phyloP scores from a whole-genome alignment of 192 early-diverging fungal genomes.

The Coemansia furcata region DNA sequence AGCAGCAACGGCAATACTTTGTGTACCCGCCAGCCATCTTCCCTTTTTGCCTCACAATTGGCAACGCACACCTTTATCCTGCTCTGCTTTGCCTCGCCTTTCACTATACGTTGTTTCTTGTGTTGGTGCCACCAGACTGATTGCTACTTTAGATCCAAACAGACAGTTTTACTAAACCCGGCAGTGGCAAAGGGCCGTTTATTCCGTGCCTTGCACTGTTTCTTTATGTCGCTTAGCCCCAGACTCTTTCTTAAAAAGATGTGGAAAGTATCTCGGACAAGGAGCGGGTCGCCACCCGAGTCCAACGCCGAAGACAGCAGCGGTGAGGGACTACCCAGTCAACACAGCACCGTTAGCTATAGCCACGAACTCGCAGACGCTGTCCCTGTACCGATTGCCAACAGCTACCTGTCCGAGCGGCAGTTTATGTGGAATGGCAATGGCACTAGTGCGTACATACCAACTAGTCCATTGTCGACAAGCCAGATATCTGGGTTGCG shows the following conservation, averaged over 20 bases:
- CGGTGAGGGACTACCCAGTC: neutral
- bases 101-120: slow-evolving; percentile 2
- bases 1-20: neutral
- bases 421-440: slow-evolving; percentile 18
- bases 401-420: slow-evolving; percentile 6
- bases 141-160: slow-evolving; percentile 3
- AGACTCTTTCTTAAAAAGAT: slow-evolving; percentile 42
- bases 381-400: neutral
- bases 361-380: neutral
- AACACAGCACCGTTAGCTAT: neutral
- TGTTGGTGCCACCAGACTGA: slow-evolving; percentile 3
- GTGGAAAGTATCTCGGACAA: slow-evolving; percentile 50
- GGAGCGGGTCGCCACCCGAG: slow-evolving; percentile 17
- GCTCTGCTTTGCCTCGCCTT: slow-evolving; percentile 1
- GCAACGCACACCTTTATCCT: slow-evolving; percentile 1
- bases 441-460: slow-evolving; percentile 27
- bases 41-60: neutral
- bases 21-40: neutral
- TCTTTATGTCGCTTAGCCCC: slow-evolving; percentile 41
- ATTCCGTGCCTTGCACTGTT: neutral
- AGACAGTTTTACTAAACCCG: neutral
- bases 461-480: slow-evolving; percentile 32
- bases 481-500: slow-evolving; percentile 26
- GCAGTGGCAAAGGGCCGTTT: neutral
- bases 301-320: slow-evolving; percentile 6